Evolutionary conservation across 768 basidiomycete genomes (phyloP), one percentile per base, ranked within the genome.

Genomic region (Psilocybe azurescens): DNA sequence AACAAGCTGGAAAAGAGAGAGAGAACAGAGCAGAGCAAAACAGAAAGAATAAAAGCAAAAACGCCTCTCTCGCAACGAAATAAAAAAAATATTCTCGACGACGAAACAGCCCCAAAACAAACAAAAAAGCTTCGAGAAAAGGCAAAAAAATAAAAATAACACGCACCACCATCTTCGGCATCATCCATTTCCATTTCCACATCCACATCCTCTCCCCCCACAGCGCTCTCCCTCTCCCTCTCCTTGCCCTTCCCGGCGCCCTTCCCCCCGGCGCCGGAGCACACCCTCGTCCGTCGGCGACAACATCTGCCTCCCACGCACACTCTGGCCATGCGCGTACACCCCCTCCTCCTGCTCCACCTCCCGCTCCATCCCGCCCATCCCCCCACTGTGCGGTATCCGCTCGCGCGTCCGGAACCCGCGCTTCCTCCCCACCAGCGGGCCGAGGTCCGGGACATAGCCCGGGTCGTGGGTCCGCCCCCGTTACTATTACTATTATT

Each of bases 401-500:
- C 78, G 77, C 71, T 89, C 89, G 49, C 81, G 73, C 20, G 89
- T 88, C 67, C 79, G 76, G 64, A 91, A 89, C 2, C 90, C 89
- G 3, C 90, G 75, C 62, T 83, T 76, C 28, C 71, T 67, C 11
- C 88, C 90, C 0, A 91, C 74, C 30, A 91, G 74, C 5, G 90
- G 90, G 13, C 90, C 90, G 1, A 91, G 68, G 70, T 90, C 84
- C 0, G 41, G 41, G 5, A 16, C 3, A 44, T 16, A 81, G 64
- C 39, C 56, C 33, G 7, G 33, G 10, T 36, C 33, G 10, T 36
- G 33, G 10, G 6, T 36, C 3, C 10, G 33, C 33, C 33, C 33
- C 33, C 33, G 33, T 36, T 20, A 20, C 2, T 20, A 20, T 20
- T 20, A 20, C 20, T 20, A 20, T 20, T 20, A 20, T 20, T 20